Evolutionary conservation across 192 early-diverging fungal genomes (phyloP).

Genomic region (Thamnidium elegans): DNA sequence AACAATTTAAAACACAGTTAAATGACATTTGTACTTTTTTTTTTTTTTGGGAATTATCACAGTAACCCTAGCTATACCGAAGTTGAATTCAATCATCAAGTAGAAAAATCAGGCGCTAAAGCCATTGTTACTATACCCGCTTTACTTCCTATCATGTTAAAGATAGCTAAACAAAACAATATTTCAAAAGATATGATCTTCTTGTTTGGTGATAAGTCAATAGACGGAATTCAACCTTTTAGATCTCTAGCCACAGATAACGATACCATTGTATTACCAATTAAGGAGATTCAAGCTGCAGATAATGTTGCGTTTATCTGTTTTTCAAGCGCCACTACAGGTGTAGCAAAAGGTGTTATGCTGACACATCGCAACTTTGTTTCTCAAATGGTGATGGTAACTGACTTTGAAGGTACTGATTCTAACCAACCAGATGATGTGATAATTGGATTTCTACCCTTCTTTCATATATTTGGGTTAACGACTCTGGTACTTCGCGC

Average conservation of each 20-base stretch:
- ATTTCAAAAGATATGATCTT: conserved; percentile 41
- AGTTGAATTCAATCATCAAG: conserved; percentile 60
- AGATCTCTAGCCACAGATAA: conserved; percentile 7
- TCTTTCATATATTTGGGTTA: conserved; percentile 60
- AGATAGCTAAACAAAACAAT: conserved; percentile 31
- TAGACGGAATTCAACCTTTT: conserved; percentile 19
- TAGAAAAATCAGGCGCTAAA: conserved; percentile 67
- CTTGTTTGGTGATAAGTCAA: conserved; percentile 43
- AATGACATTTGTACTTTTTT: not conserved
- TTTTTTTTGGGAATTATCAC: no score
- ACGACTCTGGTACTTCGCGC: conserved; percentile 39
- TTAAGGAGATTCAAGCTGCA: conserved; percentile 1
- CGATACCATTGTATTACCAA: conserved; percentile 20
- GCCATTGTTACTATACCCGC: conserved; percentile 56
- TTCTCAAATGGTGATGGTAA: conserved; percentile 64
- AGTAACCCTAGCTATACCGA: conserved; percentile 9
- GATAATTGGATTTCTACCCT: conserved; percentile 65
- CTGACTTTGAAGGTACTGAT: conserved; percentile 40
- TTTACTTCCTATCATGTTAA: conserved; percentile 33
- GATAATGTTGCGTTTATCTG: conserved; percentile 55
- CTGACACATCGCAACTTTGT: conserved; percentile 81
- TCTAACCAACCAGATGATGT: conserved; percentile 8
- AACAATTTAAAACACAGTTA: not conserved
- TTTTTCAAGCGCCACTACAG: conserved; percentile 65
- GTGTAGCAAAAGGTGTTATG: conserved; percentile 80